phyloP scores from a whole-genome alignment of 176 grass and related monocot species.

The Microstegium vimineum region DNA sequence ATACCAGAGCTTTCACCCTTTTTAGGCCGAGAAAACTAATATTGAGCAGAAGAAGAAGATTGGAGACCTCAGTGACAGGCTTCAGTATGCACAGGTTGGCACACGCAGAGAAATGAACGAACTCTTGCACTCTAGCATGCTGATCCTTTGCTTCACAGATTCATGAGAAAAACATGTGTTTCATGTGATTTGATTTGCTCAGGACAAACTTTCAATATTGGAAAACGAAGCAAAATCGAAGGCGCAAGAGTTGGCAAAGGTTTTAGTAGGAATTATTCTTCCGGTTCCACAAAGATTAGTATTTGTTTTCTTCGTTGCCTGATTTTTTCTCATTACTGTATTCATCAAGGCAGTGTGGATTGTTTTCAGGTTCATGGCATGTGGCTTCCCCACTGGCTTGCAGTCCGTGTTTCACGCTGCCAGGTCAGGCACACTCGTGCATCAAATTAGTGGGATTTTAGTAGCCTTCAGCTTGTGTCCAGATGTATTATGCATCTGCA shows the following conservation, averaged over 20 bases:
- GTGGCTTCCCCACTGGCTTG: conserved; percentile 58
- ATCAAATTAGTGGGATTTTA: not conserved
- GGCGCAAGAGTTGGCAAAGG: conserved; percentile 34
- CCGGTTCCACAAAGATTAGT: not conserved
- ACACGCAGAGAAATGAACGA: not conserved
- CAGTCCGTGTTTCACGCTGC: not conserved
- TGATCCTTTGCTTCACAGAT: not conserved
- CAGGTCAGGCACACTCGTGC: conserved; percentile 26
- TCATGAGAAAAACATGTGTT: not conserved
- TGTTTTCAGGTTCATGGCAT: conserved; percentile 37
- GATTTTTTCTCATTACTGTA: not conserved
- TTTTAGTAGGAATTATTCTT: not conserved
- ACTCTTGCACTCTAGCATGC: not conserved
- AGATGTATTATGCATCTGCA: not conserved
- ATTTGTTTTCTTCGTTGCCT: not conserved
- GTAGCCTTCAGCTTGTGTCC: not conserved
- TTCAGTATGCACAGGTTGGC: conserved; percentile 23
- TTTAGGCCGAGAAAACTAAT: conserved; percentile 32
- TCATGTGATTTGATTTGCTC: not conserved
- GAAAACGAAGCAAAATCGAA: conserved; percentile 24
- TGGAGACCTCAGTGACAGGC: conserved; percentile 20
- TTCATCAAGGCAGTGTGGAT: not conserved
- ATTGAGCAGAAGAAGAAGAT: conserved; percentile 25
- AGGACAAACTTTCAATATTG: conserved; percentile 31
- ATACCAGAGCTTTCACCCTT: not conserved